These are phyloP conservation scores for Aspergillus uvarum DNA, from an alignment of 2,329 filamentous ascomycete genomes.

Conservation along the genomic window DNA sequence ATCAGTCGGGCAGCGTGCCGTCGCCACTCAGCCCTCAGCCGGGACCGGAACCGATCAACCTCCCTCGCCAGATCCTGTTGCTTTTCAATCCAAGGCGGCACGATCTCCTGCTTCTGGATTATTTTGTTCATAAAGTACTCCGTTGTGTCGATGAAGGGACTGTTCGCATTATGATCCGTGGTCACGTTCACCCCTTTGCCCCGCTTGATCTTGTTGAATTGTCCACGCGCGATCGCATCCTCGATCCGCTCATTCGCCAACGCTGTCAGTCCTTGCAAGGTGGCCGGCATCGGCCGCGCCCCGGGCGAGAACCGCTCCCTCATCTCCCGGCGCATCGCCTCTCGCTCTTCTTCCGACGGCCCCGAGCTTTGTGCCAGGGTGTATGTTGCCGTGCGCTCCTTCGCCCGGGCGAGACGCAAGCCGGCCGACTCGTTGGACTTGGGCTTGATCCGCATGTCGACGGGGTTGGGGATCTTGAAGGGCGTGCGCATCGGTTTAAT, in stretches of 20 bases:
- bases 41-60: slow-evolving; percentile 66
- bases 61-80: slow-evolving; percentile 82
- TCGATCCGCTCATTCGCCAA: slow-evolving; percentile 91
- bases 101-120: slow-evolving; percentile 92
- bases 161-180: slow-evolving; percentile 76
- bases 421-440: slow-evolving; percentile 48
- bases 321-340: slow-evolving; percentile 69
- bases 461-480: slow-evolving; percentile 42
- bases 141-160: slow-evolving; percentile 90
- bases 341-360: slow-evolving; percentile 69
- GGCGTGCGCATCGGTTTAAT: slow-evolving; percentile 56
- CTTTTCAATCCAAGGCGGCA: slow-evolving; percentile 98
- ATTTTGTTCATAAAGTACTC: slow-evolving; percentile 99
- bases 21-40: slow-evolving; percentile 81
- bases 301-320: slow-evolving; percentile 76
- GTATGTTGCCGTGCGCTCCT: slow-evolving; percentile 60
- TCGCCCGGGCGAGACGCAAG: slow-evolving; percentile 56
- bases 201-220: slow-evolving; percentile 81
- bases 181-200: slow-evolving; percentile 70
- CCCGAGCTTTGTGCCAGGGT: slow-evolving; percentile 54
- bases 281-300: slow-evolving; percentile 70
- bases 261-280: slow-evolving; percentile 73
- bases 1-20: slow-evolving; percentile 79
- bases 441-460: slow-evolving; percentile 48
- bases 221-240: slow-evolving; percentile 85